phyloP scores from a whole-genome alignment of 108 stramenopile genomes.

The Chaetoceros tenuissimus region DNA sequence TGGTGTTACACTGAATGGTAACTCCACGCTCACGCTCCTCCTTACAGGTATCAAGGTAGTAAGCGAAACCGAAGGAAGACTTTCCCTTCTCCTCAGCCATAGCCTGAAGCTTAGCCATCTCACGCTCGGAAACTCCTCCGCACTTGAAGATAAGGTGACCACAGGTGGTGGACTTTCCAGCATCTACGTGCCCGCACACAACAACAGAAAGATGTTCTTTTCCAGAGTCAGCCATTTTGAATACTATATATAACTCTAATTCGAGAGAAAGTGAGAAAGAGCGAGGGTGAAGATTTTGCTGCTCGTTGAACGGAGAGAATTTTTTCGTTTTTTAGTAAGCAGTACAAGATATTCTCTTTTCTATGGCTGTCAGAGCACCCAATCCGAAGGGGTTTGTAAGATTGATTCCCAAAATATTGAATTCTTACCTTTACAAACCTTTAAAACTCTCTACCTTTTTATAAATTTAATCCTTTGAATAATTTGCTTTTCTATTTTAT shows the following conservation, averaged over 20 bases:
- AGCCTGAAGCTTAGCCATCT: slow-evolving; percentile 56
- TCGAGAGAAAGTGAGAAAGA: neutral
- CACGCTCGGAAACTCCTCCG: slow-evolving; percentile 58
- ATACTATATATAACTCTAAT: neutral
- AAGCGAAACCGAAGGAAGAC: slow-evolving; percentile 61
- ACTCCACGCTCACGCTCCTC: slow-evolving; percentile 64
- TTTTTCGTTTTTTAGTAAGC: too few species aligned
- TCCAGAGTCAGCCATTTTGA: slow-evolving; percentile 3
- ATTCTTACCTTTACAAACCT: too few species aligned
- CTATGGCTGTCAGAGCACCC: too few species aligned
- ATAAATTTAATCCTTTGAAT: too few species aligned
- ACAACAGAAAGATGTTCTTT: slow-evolving; percentile 49
- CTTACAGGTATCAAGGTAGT: slow-evolving; percentile 62
- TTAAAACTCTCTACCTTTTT: too few species aligned
- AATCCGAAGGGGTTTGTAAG: too few species aligned
- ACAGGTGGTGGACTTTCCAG: slow-evolving; percentile 41
- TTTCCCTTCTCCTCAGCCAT: slow-evolving; percentile 57
- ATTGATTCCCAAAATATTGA: too few species aligned
- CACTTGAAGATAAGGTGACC: slow-evolving; percentile 63
- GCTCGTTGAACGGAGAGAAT: too few species aligned
- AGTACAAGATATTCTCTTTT: too few species aligned
- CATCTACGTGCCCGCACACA: slow-evolving; percentile 52
- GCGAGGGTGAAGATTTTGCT: too few species aligned
- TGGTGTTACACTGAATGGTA: slow-evolving; percentile 63
- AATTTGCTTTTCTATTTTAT: too few species aligned